Evolutionary conservation across 1,139 yeast genomes (phyloP), one percentile per base, ranked within the genome.

Genomic region (Groenewaldozyma sp.): DNA sequence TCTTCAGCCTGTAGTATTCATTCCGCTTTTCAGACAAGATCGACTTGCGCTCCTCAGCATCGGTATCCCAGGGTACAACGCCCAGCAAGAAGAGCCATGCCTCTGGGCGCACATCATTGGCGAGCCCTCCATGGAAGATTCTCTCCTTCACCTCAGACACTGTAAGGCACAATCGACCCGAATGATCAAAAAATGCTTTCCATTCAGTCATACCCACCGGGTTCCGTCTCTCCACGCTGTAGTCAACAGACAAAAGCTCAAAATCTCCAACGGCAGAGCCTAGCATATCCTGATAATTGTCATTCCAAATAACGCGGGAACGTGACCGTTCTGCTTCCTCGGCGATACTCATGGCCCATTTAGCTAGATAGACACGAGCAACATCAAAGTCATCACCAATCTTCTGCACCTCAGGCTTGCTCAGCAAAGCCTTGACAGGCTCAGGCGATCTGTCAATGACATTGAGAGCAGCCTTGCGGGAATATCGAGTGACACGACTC

Each of bases 311-410:
- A 27, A 64, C 54, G 39, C 66, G 63, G 35, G 71, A 67, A 45
- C 82, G 78, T 36, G 82, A 74, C 49, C 73, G 74, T 53, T 84
- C 93, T 1, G 95, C 94, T 56, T 91, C 95, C 53, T 87, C 93
- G 51, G 91, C 93, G 20, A 91, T 94, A 31, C 87, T 87, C 53
- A 86, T 74, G 0, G 98, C 97, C 98, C 98, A 91, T 64, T 87
- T 87, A 3, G 98, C 97, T 45, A 91, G 67, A 58, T 87, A 91
- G 3, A 87, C 82, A 39, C 88, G 71, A 0, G 96, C 96, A 36
- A 91, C 78, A 54, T 88, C 97, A 57, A 87, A 91, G 48, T 91
- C 98, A 48, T 86, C 87, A 42, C 93, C 86, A 21, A 88, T 75
- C 41, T 70, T 73, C 50, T 71, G 73, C 3, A 88, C 94, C 51